Evolutionary conservation across 2,329 filamentous ascomycete genomes (phyloP).

Genomic region (Coniella lustricola): DNA sequence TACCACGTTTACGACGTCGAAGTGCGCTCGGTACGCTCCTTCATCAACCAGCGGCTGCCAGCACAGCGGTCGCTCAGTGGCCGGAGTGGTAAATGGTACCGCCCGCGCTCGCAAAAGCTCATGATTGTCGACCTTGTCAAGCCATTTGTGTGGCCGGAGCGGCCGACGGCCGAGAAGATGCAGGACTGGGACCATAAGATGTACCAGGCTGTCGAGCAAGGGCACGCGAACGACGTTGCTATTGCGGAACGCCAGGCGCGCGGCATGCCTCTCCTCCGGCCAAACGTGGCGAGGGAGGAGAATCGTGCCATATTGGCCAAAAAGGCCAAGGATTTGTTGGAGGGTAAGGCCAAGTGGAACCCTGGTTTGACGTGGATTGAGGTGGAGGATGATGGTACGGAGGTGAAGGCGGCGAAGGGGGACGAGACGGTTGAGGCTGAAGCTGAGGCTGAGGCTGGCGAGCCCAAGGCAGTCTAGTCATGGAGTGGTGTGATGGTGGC

Average conservation of each 20-base stretch:
- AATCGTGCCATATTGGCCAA: constrained; percentile 36
- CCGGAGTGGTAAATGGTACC: constrained; percentile 52
- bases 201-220: constrained; percentile 45
- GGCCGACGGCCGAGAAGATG: constrained; percentile 47
- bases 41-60: constrained; percentile 60
- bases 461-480: constrained; percentile 15
- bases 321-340: constrained; percentile 57
- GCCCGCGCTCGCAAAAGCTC: constrained; percentile 71
- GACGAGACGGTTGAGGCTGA: constrained; percentile 16
- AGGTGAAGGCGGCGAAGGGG: constrained; percentile 10
- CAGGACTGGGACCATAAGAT: constrained; percentile 58
- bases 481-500: constrained; percentile 35
- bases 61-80: constrained; percentile 46
- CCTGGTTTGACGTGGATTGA: constrained; percentile 41
- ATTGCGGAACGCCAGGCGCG: not conserved
- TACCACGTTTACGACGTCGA: constrained; percentile 76
- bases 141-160: constrained; percentile 82
- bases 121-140: constrained; percentile 89
- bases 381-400: constrained; percentile 15
- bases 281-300: constrained; percentile 30
- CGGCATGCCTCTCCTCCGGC: constrained; percentile 23
- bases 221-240: constrained; percentile 30
- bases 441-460: constrained; percentile 21
- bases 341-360: constrained; percentile 55
- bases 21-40: constrained; percentile 67